Conservation (phyloP, 345 rosid species). For the Aquilaria malaccensis region DNA sequence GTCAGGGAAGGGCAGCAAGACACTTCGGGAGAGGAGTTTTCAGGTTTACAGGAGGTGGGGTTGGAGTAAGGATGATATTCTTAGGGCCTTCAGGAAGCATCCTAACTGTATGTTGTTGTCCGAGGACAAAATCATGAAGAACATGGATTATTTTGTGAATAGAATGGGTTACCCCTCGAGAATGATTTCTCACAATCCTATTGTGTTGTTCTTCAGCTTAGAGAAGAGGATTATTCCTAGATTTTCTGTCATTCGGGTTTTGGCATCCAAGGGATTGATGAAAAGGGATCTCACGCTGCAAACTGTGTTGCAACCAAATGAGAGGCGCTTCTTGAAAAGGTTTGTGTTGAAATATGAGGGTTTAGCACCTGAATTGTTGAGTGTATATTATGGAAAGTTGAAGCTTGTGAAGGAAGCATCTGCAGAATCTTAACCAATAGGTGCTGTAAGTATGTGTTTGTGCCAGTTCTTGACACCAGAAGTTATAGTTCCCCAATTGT, state of each 20-base stretch:
- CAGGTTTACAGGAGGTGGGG: slow-evolving; percentile 48
- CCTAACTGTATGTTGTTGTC: slow-evolving; percentile 49
- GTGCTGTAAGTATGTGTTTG: too few relatives aligned
- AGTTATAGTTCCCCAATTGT: too few relatives aligned
- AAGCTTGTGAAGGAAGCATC: slow-evolving; percentile 2
- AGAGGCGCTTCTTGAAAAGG: slow-evolving; percentile 33
- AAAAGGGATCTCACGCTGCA: slow-evolving; percentile 38
- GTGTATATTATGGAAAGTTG: slow-evolving; percentile 22
- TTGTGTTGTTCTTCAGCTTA: slow-evolving; percentile 32
- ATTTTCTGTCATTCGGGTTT: slow-evolving; percentile 28
- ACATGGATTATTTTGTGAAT: slow-evolving; percentile 44
- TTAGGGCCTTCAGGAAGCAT: slow-evolving; percentile 36
- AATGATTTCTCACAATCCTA: slow-evolving; percentile 28
- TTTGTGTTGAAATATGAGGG: slow-evolving; percentile 33
- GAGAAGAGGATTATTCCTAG: slow-evolving; percentile 52
- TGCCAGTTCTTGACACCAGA: too few relatives aligned
- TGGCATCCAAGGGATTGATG: slow-evolving; percentile 35
- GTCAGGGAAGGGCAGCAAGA: slow-evolving; percentile 31
- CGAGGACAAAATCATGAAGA: slow-evolving; percentile 30
- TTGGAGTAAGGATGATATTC: slow-evolving; percentile 44
- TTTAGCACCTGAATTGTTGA: slow-evolving; percentile 36
- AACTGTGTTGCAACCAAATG: slow-evolving; percentile 27
- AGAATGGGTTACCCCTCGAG: slow-evolving; percentile 33
- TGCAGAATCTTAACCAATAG: not conserved
- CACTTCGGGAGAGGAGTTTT: slow-evolving; percentile 32